These are phyloP conservation scores for Blastobotrys terrestris DNA, from an alignment of 805 yeast genomes.

Conservation along the genomic window DNA sequence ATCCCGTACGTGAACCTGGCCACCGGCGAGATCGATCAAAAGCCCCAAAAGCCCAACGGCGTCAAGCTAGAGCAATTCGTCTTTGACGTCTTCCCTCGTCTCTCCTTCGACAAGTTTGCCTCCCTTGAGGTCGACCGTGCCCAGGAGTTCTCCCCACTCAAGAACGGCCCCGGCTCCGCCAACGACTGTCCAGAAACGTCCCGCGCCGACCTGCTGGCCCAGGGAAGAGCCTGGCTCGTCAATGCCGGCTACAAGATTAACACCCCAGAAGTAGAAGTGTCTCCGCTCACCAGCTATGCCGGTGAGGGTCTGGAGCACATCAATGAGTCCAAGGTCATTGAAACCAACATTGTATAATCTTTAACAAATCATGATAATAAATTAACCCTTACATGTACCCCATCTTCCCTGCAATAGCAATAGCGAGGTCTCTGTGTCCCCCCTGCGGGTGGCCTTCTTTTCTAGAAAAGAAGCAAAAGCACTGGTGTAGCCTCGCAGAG, in stretches of 20 bases:
- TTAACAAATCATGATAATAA: not conserved
- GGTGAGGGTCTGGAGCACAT: constrained; percentile 57
- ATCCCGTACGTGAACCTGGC: constrained; percentile 52
- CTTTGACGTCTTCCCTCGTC: constrained; percentile 87
- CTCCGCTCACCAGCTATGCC: constrained; percentile 64
- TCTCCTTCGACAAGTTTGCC: constrained; percentile 68
- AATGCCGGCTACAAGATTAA: constrained; percentile 62
- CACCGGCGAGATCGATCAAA: constrained; percentile 38
- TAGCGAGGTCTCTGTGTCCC: too few species aligned
- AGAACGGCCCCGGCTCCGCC: constrained; percentile 78
- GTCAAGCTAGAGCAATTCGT: constrained; percentile 94
- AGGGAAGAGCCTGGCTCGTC: constrained; percentile 70
- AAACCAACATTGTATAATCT: not conserved
- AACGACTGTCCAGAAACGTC: constrained; percentile 86
- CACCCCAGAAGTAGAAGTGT: constrained; percentile 61
- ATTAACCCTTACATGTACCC: too few species aligned
- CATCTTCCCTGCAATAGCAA: too few species aligned
- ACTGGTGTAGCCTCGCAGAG: too few species aligned
- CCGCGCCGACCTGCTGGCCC: constrained; percentile 51
- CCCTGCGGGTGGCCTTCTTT: too few species aligned
- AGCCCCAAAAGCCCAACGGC: constrained; percentile 81
- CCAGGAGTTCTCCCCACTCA: constrained; percentile 89
- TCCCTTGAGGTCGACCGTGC: constrained; percentile 83
- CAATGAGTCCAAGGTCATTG: not conserved
- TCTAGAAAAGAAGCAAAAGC: too few species aligned